These are phyloP conservation scores for Boletus pseudopeckii DNA, from an alignment of 768 basidiomycete species.

Conservation along the genomic window DNA sequence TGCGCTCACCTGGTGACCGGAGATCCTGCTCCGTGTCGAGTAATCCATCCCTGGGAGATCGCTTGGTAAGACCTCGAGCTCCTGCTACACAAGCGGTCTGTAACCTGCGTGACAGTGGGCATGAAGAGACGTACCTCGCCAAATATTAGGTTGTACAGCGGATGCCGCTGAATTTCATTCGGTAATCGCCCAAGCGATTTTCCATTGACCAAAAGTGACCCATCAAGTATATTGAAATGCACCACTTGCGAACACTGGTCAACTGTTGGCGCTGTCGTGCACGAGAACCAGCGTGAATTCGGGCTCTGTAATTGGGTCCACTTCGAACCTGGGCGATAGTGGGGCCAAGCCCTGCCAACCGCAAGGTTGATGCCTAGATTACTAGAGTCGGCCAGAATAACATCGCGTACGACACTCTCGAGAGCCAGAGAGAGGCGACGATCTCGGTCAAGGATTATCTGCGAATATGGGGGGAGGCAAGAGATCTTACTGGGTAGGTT, in stretches of 20 bases:
- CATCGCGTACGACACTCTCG: constrained; percentile 7
- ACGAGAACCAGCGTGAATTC: constrained; percentile 24
- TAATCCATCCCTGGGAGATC: constrained; percentile 30
- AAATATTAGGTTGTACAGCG: constrained; percentile 21
- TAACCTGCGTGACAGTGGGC: neutral
- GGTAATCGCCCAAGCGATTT: constrained; percentile 25
- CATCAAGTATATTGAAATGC: constrained; percentile 23
- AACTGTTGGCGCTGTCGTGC: constrained; percentile 9
- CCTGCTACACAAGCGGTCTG: constrained; percentile 15
- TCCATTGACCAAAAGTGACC: constrained; percentile 28
- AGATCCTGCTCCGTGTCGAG: constrained; percentile 17
- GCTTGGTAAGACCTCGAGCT: constrained; percentile 20
- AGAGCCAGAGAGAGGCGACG: constrained; percentile 29
- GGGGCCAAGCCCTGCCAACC: constrained; percentile 19
- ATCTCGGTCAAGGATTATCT: constrained; percentile 29
- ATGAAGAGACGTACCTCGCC: constrained; percentile 12
- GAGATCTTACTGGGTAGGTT: constrained; percentile 17
- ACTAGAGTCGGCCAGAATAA: neutral
- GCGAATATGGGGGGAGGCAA: constrained; percentile 4
- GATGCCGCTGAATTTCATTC: constrained; percentile 12
- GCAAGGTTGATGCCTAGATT: constrained; percentile 21
- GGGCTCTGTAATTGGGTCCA: constrained; percentile 16
- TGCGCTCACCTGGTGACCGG: constrained; percentile 16
- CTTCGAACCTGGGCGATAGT: constrained; percentile 22
- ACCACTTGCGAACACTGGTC: constrained; percentile 20